Evolutionary conservation across 2,329 filamentous ascomycete species (phyloP), one percentile per base, ranked within the genome.

Genomic region (Aspergillus amoenus): DNA sequence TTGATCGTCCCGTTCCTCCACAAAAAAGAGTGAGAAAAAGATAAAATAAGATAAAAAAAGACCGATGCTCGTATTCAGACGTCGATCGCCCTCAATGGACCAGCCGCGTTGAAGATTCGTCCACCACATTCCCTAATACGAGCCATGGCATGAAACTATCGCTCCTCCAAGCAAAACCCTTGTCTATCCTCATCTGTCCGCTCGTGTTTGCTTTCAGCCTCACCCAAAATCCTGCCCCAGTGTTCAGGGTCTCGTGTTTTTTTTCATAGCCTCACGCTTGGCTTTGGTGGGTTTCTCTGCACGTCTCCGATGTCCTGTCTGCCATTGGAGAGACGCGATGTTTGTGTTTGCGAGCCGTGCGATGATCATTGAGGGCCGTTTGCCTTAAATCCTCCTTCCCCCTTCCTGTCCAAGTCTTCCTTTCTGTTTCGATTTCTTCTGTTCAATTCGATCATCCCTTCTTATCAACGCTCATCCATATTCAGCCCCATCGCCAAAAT

Each of bases 121-220:
- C 27, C 27, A 30, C 9, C 27, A 30, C 9, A 30, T 30, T 30
- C 27, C 9, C 37, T 37, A 48, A 57, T 54, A 57, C 55, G 55
- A 53, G 39, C 32, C 21, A 30, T 49, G 49, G 27, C 48, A 18
- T 27, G 22, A n/a, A 21, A 30, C 22, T 17, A 34, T 43, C 37
- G 32, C 48, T 48, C 12, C 22, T 27, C 34, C 27, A 6, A 52
- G 55, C 40, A 52, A 37, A 11, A 17, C 6, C 15, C 12, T 13
- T 43, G 49, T 43, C 17, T 13, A 57, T 57, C 55, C 17, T 39
- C 21, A 15, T 7, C 7, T 9, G 2, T 15, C 32, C 17, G 21
- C 37, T 52, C 54, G 54, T 56, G 27, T 51, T 51, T 21, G 8
- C n/a, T 32, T 45, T 52, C 47, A 56, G 54, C 54, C 54, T 42